phyloP scores from a whole-genome alignment of 306 rosid species.

The Vachellia collinsii region DNA sequence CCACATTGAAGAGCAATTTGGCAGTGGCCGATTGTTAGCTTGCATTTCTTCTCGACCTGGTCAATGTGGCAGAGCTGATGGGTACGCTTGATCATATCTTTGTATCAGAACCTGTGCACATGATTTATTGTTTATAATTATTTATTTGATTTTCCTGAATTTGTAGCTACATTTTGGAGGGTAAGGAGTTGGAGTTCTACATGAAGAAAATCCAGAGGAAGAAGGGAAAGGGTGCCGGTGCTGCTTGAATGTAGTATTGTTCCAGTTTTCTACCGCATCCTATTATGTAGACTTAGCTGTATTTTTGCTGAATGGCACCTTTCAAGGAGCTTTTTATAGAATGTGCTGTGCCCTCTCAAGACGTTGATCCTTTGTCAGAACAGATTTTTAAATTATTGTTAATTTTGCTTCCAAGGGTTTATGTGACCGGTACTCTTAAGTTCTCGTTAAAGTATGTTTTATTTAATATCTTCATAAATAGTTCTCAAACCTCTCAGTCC shows the following conservation, averaged over 20 bases:
- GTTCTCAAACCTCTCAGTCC: too few relatives aligned
- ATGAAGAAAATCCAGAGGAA: slow-evolving; percentile 51
- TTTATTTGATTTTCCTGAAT: not conserved
- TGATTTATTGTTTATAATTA: not conserved
- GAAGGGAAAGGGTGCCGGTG: slow-evolving; percentile 52
- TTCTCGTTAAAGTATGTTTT: not conserved
- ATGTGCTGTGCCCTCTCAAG: too few relatives aligned
- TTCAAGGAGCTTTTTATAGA: too few relatives aligned
- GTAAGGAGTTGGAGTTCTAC: slow-evolving; percentile 54
- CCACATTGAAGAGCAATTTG: slow-evolving; percentile 52
- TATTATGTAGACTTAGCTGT: not conserved
- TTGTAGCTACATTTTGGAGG: slow-evolving; percentile 50
- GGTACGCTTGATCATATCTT: slow-evolving; percentile 24
- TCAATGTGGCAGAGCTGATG: slow-evolving; percentile 55
- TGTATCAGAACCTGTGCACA: not conserved
- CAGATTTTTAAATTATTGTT: too few relatives aligned
- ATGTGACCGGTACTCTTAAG: not conserved
- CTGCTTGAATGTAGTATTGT: slow-evolving; percentile 39
- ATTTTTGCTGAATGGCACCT: not conserved
- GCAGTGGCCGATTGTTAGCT: slow-evolving; percentile 48
- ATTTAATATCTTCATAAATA: too few relatives aligned
- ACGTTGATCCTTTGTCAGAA: too few relatives aligned
- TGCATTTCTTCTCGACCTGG: slow-evolving; percentile 56
- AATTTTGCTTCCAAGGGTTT: too few relatives aligned
- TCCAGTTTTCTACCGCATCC: not conserved